A percentile compares a stretch with the other conserved stretches of the same genome.
Evolutionary conservation across 2,329 filamentous ascomycete genomes (phyloP).

Genomic region (Fusarium subtropicale): DNA sequence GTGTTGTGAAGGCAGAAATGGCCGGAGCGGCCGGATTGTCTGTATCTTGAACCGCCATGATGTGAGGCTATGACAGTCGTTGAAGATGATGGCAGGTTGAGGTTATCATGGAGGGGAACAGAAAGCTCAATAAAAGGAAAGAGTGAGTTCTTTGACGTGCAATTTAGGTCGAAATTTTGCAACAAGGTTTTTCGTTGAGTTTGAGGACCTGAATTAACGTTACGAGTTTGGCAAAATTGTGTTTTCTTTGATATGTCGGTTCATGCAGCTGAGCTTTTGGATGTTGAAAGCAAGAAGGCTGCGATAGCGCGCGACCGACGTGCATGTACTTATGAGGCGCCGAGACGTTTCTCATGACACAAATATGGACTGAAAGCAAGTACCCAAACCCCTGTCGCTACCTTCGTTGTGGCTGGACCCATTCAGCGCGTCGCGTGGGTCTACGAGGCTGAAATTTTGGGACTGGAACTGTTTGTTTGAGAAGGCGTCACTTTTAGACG

Average conservation of each 20-base stretch:
- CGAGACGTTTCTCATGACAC: neutral
- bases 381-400: slow-evolving; percentile 28
- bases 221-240: neutral
- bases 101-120: slow-evolving; percentile 22
- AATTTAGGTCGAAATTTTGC: neutral
- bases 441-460: slow-evolving; percentile 54
- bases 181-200: neutral
- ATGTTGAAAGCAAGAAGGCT: slow-evolving; percentile 42
- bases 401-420: slow-evolving; percentile 32
- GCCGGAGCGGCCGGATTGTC: slow-evolving; percentile 63
- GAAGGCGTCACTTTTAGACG: slow-evolving; percentile 38
- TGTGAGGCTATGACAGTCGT: slow-evolving; percentile 37
- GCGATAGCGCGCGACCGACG: slow-evolving; percentile 17
- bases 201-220: neutral
- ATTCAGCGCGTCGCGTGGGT: slow-evolving; percentile 43
- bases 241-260: slow-evolving; percentile 15
- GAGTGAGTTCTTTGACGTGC: neutral
- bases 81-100: slow-evolving; percentile 17
- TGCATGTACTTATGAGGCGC: slow-evolving; percentile 9
- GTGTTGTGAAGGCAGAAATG: slow-evolving; percentile 63
- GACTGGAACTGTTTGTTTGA: slow-evolving; percentile 22
- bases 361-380: neutral
- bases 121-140: neutral
- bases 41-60: slow-evolving; percentile 63
- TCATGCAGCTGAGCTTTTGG: slow-evolving; percentile 14